A percentile compares a stretch with the other conserved stretches of the same genome.
These are phyloP conservation scores for Lonicera japonica DNA, from an alignment of 129 eudicot species.

Conservation along the genomic window DNA sequence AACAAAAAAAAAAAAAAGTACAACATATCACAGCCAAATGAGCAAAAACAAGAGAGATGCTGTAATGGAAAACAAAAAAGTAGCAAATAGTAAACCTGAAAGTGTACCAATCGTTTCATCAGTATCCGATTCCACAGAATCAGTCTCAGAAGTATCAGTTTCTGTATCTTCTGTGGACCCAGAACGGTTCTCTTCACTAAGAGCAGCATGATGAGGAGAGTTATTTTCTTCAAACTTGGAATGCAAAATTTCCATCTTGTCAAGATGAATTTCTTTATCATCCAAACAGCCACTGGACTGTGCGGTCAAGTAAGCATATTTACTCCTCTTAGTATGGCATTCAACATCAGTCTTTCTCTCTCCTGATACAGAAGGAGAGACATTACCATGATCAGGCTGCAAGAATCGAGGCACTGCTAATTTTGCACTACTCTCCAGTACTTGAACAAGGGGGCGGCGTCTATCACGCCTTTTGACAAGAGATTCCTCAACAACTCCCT, in stretches of 20 bases:
- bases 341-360: constrained; percentile 35
- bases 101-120: constrained; percentile 54
- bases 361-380: constrained; percentile 18
- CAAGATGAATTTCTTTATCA: constrained; percentile 20
- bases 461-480: constrained; percentile 47
- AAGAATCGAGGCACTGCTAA: constrained; percentile 21
- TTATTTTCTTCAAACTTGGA: constrained; percentile 31
- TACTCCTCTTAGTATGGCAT: constrained; percentile 30
- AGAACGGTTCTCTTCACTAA: constrained; percentile 45
- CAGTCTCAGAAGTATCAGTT: constrained; percentile 90
- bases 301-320: constrained; percentile 22
- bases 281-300: constrained; percentile 26
- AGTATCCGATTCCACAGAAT: constrained; percentile 61
- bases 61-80: constrained; percentile 8
- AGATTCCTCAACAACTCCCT: constrained; percentile 34
- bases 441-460: constrained; percentile 52
- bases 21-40: neutral
- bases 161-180: constrained; percentile 91
- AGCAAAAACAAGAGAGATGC: neutral
- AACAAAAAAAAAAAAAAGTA: too few relatives aligned
- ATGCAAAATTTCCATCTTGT: constrained; percentile 31
- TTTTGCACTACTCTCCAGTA: constrained; percentile 40
- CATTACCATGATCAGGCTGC: constrained; percentile 29
- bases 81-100: constrained; percentile 43
- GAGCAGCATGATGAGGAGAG: constrained; percentile 23